phyloP scores from a whole-genome alignment of 805 yeast species.

The Metschnikowia koreensis region DNA sequence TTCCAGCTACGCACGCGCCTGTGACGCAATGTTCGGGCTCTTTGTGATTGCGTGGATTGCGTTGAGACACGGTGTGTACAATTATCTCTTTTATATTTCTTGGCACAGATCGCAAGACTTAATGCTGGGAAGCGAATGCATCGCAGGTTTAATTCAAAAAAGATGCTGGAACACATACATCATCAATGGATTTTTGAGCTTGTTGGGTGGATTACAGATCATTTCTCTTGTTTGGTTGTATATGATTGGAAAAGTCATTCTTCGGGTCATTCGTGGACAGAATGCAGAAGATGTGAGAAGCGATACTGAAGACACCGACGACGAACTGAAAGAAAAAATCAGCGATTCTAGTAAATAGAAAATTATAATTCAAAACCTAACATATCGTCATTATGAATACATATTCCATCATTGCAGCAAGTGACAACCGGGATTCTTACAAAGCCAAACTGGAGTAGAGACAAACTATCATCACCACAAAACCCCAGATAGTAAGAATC shows the following conservation, averaged over 20 bases:
- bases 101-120: constrained; percentile 39
- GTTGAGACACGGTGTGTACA: constrained; percentile 71
- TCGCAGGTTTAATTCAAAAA: constrained; percentile 28
- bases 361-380: not conserved
- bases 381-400: no score
- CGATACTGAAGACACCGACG: constrained; percentile 64
- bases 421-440: not conserved
- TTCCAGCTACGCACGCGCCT: constrained; percentile 54
- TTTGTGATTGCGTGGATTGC: constrained; percentile 70
- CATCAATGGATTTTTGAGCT: constrained; percentile 47
- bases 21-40: constrained; percentile 67
- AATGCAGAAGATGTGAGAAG: constrained; percentile 87
- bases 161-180: constrained; percentile 51
- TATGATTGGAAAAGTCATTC: constrained; percentile 67
- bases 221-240: constrained; percentile 72
- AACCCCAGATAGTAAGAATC: constrained; percentile 51
- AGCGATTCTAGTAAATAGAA: constrained; percentile 4
- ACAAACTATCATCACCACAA: constrained; percentile 53
- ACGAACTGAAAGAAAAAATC: constrained; percentile 18
- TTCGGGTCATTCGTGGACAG: constrained; percentile 64
- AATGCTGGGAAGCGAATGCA: constrained; percentile 48
- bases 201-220: constrained; percentile 65
- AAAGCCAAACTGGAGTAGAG: constrained; percentile 20
- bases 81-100: constrained; percentile 62
- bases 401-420: no score